These are phyloP conservation scores for Macadamia tetraphylla DNA, from an alignment of 164 flowering plant genomes.

Conservation along the genomic window DNA sequence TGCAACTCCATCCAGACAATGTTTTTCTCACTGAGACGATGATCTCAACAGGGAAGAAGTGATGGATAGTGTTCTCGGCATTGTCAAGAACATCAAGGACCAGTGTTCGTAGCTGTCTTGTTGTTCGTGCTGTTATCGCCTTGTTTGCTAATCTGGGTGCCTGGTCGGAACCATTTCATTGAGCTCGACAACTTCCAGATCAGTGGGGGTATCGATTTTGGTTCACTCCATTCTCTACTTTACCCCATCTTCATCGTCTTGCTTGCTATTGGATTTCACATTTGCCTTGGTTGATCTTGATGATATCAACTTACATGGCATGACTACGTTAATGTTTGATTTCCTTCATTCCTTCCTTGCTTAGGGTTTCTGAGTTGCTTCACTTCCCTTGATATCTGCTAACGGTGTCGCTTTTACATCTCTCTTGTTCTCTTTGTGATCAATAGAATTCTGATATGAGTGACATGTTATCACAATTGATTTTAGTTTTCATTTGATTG, in stretches of 20 bases:
- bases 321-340: too few species aligned
- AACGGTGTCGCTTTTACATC: not conserved
- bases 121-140: slow-evolving; percentile 28
- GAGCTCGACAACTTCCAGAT: slow-evolving; percentile 30
- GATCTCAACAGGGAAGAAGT: too few species aligned
- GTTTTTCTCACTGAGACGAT: too few species aligned
- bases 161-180: slow-evolving; percentile 15
- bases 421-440: not conserved
- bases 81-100: slow-evolving; percentile 1
- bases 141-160: slow-evolving; percentile 21
- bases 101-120: slow-evolving; percentile 30
- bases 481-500: too few species aligned
- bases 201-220: slow-evolving; percentile 23
- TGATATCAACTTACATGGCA: not conserved
- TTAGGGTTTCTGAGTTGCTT: not conserved
- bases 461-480: too few species aligned
- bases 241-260: slow-evolving; percentile 16
- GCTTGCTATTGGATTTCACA: slow-evolving; percentile 33
- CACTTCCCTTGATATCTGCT: too few species aligned
- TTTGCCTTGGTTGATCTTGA: slow-evolving; percentile 35
- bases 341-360: not conserved
- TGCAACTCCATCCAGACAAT: too few species aligned
- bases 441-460: too few species aligned
- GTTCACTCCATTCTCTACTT: slow-evolving; percentile 25
- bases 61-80: too few species aligned